Evolutionary conservation across 768 basidiomycete genomes (phyloP).

Genomic region (Russula ochroleuca): DNA sequence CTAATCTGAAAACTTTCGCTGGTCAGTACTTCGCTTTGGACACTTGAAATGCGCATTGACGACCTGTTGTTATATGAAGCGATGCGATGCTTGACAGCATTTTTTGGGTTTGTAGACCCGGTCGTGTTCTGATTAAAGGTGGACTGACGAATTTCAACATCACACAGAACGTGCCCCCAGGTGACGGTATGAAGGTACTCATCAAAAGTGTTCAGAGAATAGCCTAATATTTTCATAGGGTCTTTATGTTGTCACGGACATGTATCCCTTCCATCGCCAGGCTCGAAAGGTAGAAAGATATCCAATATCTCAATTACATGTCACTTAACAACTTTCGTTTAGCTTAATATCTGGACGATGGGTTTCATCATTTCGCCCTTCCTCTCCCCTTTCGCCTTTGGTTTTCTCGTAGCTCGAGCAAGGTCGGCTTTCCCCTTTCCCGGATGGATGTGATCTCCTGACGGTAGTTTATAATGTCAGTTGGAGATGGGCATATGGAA

Average conservation of each 20-base stretch:
- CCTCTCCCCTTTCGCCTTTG: constrained; percentile 61
- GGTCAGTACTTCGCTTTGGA: constrained; percentile 40
- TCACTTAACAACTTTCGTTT: background rate
- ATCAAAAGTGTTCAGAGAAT: background rate
- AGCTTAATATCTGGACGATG: constrained; percentile 72
- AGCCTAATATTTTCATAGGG: constrained; percentile 37
- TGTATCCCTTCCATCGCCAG: constrained; percentile 67
- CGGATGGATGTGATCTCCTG: background rate
- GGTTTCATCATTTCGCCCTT: constrained; percentile 65
- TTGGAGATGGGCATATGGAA: constrained; percentile 67
- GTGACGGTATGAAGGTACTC: constrained; percentile 40
- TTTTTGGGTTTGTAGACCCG: constrained; percentile 45
- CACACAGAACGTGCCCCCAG: constrained; percentile 51
- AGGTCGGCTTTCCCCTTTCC: constrained; percentile 31
- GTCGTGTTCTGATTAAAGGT: background rate
- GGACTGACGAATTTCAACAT: background rate
- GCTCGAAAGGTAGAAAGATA: constrained; percentile 49
- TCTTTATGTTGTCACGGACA: constrained; percentile 55
- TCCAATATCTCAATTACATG: background rate
- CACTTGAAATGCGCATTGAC: background rate
- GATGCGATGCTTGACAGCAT: constrained; percentile 56
- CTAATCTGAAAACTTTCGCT: constrained; percentile 52
- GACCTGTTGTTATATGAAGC: constrained; percentile 33
- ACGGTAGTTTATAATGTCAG: constrained; percentile 27
- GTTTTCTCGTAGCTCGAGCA: constrained; percentile 59